Evolutionary conservation across 768 basidiomycete species (phyloP).

Genomic region (Russula virescens): DNA sequence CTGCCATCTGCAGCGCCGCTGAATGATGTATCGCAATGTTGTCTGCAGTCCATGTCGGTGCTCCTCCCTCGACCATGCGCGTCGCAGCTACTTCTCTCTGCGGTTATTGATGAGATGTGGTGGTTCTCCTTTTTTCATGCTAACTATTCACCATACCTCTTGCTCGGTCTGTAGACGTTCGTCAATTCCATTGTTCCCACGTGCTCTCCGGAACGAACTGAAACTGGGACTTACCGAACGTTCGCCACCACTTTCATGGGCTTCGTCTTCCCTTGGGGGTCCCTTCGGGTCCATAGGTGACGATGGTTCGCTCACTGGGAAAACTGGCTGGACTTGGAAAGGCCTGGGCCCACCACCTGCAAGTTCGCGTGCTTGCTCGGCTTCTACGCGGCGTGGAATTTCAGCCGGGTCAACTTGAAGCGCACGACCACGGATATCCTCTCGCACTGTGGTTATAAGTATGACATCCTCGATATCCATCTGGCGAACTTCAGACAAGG

Average conservation of each 20-base stretch:
- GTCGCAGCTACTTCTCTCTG: not conserved
- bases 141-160: not conserved
- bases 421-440: not conserved
- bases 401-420: not conserved
- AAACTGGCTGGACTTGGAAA: not conserved
- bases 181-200: not conserved
- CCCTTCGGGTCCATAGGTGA: not conserved
- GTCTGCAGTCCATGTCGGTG: not conserved
- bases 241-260: not conserved
- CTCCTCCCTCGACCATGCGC: too few relatives aligned
- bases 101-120: not conserved
- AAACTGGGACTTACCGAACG: not conserved
- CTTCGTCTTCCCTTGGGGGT: not conserved
- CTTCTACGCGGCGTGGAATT: not conserved
- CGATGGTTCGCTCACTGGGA: not conserved
- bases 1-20: slow-evolving; percentile 36
- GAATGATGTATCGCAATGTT: too few relatives aligned
- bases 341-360: too few relatives aligned
- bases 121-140: not conserved
- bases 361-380: not conserved
- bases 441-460: slow-evolving; percentile 7
- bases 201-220: not conserved
- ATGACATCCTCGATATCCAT: slow-evolving; percentile 16
- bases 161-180: not conserved
- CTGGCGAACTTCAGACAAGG: slow-evolving; percentile 1